These are phyloP conservation scores for Ogataea sp. DNA, from an alignment of 805 yeast genomes.

Conservation along the genomic window DNA sequence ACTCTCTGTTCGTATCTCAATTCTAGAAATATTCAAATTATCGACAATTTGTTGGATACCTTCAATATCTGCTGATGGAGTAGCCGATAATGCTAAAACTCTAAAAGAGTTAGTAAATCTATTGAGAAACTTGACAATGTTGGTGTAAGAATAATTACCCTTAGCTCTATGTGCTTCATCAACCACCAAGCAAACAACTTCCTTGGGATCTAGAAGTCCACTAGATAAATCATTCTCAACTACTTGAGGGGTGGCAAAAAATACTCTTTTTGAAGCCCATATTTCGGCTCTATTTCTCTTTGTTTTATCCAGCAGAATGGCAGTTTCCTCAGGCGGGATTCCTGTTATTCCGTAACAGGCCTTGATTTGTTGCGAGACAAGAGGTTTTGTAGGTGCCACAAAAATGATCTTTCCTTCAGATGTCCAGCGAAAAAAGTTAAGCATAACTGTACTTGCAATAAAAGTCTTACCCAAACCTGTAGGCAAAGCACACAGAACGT, in stretches of 20 bases:
- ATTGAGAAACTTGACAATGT: constrained; percentile 62
- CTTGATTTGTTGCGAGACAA: constrained; percentile 92
- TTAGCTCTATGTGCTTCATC: constrained; percentile 96
- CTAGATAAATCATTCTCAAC: constrained; percentile 80
- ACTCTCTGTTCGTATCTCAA: constrained; percentile 81
- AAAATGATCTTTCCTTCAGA: constrained; percentile 71
- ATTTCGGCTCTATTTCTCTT: constrained; percentile 55
- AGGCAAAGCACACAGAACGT: constrained; percentile 83
- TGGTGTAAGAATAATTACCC: constrained; percentile 83
- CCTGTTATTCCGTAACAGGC: constrained; percentile 89
- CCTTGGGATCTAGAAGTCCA: constrained; percentile 71
- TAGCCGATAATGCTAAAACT: constrained; percentile 85
- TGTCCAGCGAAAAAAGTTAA: constrained; percentile 86
- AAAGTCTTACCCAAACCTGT: constrained; percentile 98
- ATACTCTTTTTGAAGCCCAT: constrained; percentile 74
- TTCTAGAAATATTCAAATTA: constrained; percentile 62
- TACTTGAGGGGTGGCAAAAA: constrained; percentile 94
- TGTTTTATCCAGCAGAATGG: constrained; percentile 56
- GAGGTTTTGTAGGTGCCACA: constrained; percentile 95
- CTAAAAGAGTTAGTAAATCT: constrained; percentile 62
- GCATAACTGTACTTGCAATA: constrained; percentile 90
- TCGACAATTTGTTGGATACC: constrained; percentile 81
- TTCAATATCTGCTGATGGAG: constrained; percentile 85
- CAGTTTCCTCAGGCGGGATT: constrained; percentile 66
- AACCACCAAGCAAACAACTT: constrained; percentile 66